A percentile compares a stretch with the other conserved stretches of the same genome.
phyloP scores from a whole-genome alignment of 2,329 filamentous ascomycete species.

The Paecilomyces formosus region DNA sequence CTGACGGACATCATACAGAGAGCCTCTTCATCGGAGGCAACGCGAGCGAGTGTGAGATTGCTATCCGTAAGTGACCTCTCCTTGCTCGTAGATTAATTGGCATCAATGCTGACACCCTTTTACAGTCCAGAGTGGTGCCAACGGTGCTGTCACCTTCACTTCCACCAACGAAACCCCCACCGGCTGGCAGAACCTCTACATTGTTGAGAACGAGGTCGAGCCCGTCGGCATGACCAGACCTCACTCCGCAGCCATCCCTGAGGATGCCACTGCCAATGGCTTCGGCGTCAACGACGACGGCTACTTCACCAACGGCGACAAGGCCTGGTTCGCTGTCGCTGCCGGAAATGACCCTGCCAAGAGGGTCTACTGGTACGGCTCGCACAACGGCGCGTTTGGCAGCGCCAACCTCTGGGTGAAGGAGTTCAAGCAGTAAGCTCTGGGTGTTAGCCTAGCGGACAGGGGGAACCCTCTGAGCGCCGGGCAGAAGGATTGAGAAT shows the following conservation, averaged over 20 bases:
- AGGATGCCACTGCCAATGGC: conserved; percentile 13
- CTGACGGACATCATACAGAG: not conserved
- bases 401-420: not conserved
- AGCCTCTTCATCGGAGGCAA: not conserved
- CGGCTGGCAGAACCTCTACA: not conserved
- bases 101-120: not conserved
- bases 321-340: conserved; percentile 14
- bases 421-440: not conserved
- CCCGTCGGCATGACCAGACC: conserved; percentile 15
- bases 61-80: not conserved
- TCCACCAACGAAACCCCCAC: not conserved
- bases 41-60: not conserved
- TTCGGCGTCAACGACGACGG: conserved; percentile 20
- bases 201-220: not conserved
- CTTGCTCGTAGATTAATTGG: not conserved
- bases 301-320: conserved; percentile 17
- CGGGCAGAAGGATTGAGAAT: no score
- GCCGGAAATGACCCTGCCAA: not conserved
- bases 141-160: not conserved
- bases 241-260: conserved; percentile 19
- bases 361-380: not conserved
- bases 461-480: not conserved
- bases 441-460: not conserved
- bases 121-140: not conserved
- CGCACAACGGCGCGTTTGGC: not conserved